These are phyloP conservation scores for Suhomyces maxii DNA, from an alignment of 1,139 yeast genomes.

Conservation along the genomic window DNA sequence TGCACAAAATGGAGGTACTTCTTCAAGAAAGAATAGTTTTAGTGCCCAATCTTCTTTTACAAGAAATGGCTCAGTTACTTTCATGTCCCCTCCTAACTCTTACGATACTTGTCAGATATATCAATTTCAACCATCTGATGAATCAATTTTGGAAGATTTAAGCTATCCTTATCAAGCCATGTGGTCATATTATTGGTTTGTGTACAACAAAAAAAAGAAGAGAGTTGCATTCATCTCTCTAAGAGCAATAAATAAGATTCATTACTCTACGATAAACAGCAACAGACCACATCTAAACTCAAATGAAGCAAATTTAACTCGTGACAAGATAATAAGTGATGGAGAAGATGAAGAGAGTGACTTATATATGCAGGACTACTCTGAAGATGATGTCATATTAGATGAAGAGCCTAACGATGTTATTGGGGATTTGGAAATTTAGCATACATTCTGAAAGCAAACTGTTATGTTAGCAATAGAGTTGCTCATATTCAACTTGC, in stretches of 20 bases:
- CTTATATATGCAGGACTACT: slow-evolving; percentile 22
- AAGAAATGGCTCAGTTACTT: slow-evolving; percentile 6
- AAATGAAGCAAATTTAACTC: slow-evolving; percentile 19
- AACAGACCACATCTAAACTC: slow-evolving; percentile 9
- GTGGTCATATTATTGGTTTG: slow-evolving; percentile 94
- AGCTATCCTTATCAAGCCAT: slow-evolving; percentile 70
- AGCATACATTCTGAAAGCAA: neutral
- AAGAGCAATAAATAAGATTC: slow-evolving; percentile 45
- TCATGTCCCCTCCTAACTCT: slow-evolving; percentile 4
- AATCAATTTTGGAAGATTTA: slow-evolving; percentile 67
- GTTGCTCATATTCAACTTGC: too few species aligned
- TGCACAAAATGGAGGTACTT: slow-evolving; percentile 16
- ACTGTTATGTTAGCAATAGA: neutral
- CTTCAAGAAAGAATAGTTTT: slow-evolving; percentile 31
- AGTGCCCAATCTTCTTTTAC: slow-evolving; percentile 12
- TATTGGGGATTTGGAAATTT: slow-evolving; percentile 40
- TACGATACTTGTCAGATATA: slow-evolving; percentile 69
- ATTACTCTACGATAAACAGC: slow-evolving; percentile 36
- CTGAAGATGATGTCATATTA: slow-evolving; percentile 31
- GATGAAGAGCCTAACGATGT: slow-evolving; percentile 33
- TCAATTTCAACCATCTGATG: slow-evolving; percentile 77
- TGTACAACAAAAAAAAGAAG: slow-evolving; percentile 86
- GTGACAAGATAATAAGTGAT: slow-evolving; percentile 18
- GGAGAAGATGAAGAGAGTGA: slow-evolving; percentile 25
- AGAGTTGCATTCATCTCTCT: slow-evolving; percentile 82